Base-by-base conservation (phyloP, 257 asterid species). In the Plantago elongata region DNA sequence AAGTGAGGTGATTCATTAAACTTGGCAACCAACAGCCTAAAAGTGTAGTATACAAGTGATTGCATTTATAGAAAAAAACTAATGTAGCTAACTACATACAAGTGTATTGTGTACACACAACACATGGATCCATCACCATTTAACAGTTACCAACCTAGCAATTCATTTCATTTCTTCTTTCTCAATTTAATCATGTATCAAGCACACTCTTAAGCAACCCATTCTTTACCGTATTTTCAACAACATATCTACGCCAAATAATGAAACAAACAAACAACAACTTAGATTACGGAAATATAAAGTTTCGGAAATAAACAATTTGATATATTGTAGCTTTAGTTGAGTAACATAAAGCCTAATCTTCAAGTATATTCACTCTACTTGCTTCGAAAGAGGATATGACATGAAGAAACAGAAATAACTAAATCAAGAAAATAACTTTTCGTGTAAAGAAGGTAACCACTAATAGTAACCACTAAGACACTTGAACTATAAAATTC, bases 381-480 rank as follows among this genome's bases (percentile, higher is more conserved):
- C 40, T 34, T 34, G 40, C 40, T 34, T 34, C 40, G 2, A 34
- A 34, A 34, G 8, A 22, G 27, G 27, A 22, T 22, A 22, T 22
- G 27, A 22, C 2, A 34, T 34, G 40, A 34, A 34, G 40, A 34
- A 22, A 56, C 22, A 55, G 4, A 29, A 38, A n/a, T 47, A 60
- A 62, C 42, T 40, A 62, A 30, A 42, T 8, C 4, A 58, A 62
- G 52, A 17, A 15, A 43, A 67, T 9, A 0, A 72, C 89, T 77
- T 86, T 89, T 80, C 87, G 95, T 89, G 90, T 80, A 82, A 72
- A 82, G 65, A 80, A 77, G 84, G 87, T 85, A 82, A 86, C 75
- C 77, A 51, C 64, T 81, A 77, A 80, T 67, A 74, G 79, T 83
- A 75, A 70, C 92, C 86, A 74, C 85, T 77, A 61, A 56, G 78